Evolutionary conservation across 2,329 filamentous ascomycete genomes (phyloP), one percentile per base, ranked within the genome.

Genomic region (Thermoascus crustaceus): DNA sequence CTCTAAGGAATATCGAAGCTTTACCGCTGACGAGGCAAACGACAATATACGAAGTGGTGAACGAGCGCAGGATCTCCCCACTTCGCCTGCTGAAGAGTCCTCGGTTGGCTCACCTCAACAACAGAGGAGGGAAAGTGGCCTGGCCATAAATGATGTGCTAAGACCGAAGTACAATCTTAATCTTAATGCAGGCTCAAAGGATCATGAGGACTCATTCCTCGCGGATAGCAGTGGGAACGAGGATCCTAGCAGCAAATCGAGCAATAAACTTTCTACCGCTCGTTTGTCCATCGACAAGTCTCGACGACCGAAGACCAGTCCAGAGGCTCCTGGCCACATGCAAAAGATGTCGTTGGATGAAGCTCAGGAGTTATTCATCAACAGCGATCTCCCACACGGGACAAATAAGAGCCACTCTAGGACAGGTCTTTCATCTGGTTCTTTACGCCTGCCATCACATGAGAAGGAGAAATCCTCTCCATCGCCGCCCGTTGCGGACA

Each of bases 171-270:
- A 49, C 19, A 49, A 44, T 20, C 47, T 59, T 19, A 53, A 57
- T 33, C 53, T 53, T 19, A 42, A 47, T 11, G 40, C 44, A 24
- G 35, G 48, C 13, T 37, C 46, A 14, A 45, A 43, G 26, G 43
- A 49, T 13, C 46, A 49, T 29, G 52, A 61, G 37, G 46, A 47
- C 19, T 55, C 57, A 17, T 58, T 57, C 35, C 42, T 61, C 19
- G 53, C 54, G 22, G 54, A 56, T 40, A 61, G 53, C 39, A 58
- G 54, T 38, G 58, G 53, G 22, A 55, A 54, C 29, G 58, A 63
- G 37, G 52, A 53, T 27, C 39, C 47, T 18, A 34, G 42, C 22
- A 26, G 39, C 14, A 45, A 42, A 39, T 37, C 47, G 9, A 42
- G 42, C 32, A 43, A 47, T 21, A 40, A 46, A 32, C 49, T 51